Evolutionary conservation across 1,139 yeast species (phyloP).

Genomic region (Geotrichum armillariae): DNA sequence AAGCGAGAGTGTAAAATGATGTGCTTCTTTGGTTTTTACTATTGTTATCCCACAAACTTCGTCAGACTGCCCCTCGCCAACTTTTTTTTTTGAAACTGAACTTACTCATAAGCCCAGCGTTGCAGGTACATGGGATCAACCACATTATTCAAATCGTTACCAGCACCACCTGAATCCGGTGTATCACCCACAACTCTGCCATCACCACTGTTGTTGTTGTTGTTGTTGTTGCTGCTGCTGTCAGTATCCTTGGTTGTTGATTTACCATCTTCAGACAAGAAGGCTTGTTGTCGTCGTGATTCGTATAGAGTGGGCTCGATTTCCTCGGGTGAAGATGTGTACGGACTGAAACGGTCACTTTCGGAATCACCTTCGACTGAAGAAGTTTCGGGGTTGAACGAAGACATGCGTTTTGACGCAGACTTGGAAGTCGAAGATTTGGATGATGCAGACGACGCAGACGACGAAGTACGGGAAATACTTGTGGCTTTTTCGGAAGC

Average conservation of each 20-base stretch:
- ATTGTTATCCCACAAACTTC: not conserved
- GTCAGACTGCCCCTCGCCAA: not conserved
- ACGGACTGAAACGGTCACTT: constrained; percentile 24
- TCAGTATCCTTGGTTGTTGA: not conserved
- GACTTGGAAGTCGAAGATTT: not conserved
- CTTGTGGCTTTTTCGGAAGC: not conserved
- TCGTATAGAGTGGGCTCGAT: not conserved
- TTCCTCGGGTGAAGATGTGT: constrained; percentile 23
- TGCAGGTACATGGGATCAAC: not conserved
- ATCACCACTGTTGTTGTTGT: not conserved
- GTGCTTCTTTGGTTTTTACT: not conserved
- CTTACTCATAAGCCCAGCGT: not conserved
- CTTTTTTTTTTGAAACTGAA: not conserved
- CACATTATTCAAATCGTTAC: not conserved
- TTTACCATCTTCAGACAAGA: not conserved
- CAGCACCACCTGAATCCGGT: not conserved
- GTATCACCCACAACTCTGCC: not conserved
- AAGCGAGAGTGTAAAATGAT: not conserved
- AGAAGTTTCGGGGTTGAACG: too few relatives aligned
- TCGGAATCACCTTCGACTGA: constrained; percentile 27
- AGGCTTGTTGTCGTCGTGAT: not conserved
- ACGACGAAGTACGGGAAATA: not conserved
- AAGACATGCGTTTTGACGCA: not conserved
- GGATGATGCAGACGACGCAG: not conserved
- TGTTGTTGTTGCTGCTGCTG: not conserved